A percentile compares a stretch with the other conserved stretches of the same genome.
phyloP scores from a whole-genome alignment of 2,329 filamentous ascomycete species.

The Lecanoromycetidae sp. region DNA sequence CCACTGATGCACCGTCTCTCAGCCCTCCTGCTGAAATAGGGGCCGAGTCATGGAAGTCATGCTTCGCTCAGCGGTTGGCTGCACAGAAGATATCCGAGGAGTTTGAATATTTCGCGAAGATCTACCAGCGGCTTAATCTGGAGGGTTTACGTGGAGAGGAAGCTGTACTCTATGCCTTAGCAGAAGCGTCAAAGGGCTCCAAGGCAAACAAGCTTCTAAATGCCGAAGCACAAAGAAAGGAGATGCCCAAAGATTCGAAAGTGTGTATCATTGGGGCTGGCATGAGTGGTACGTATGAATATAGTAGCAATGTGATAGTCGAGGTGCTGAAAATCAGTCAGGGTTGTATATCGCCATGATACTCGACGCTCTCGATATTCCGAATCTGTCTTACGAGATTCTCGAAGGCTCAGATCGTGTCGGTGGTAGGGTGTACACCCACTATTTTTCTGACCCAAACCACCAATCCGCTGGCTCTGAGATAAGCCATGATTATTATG shows the following conservation, averaged over 20 bases:
- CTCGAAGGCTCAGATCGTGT: constrained; percentile 5
- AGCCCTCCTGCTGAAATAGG: background rate
- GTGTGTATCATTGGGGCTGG: constrained; percentile 3
- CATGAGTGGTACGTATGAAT: background rate
- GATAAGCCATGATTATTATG: constrained; percentile 4
- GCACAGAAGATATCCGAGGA: constrained; percentile 1
- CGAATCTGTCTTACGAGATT: constrained; percentile 4
- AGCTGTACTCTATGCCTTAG: background rate
- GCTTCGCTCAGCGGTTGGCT: background rate
- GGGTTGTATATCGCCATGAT: constrained; percentile 7
- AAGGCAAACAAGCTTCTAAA: background rate
- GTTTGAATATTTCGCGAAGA: constrained; percentile 1
- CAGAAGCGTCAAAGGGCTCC: background rate
- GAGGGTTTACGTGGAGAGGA: background rate
- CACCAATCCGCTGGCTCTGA: too few relatives aligned
- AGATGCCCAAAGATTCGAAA: background rate
- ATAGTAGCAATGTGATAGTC: background rate
- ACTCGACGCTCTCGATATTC: constrained; percentile 2
- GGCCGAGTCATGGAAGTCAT: background rate
- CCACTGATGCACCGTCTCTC: background rate
- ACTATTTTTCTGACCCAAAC: background rate
- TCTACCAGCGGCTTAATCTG: background rate
- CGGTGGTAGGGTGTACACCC: constrained; percentile 5
- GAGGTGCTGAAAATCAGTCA: too few relatives aligned
- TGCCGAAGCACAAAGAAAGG: background rate